Evolutionary conservation across 331 rosid species (phyloP), one percentile per base, ranked within the genome.

Genomic region (Saraca asoca): DNA sequence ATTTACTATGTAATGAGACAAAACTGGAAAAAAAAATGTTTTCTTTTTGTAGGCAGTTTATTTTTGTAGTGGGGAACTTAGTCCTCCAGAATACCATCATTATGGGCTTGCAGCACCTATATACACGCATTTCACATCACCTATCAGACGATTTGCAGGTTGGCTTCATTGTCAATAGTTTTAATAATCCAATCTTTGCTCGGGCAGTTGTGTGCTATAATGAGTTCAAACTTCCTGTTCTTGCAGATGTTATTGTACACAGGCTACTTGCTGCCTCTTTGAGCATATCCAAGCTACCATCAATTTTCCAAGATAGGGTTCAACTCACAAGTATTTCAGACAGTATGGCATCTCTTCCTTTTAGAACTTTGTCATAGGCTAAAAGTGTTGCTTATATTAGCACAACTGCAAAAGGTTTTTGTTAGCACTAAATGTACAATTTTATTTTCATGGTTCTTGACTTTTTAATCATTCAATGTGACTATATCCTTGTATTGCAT

Each of bases 71-170:
- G 99, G 96, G 72, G 99, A 94, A 71, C 96, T 94, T 57, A 90
- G 87, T 70, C 96, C 87, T 53, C 92, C 90, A 17, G 99, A 94
- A 82, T 94, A 88, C 82, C 92, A 78, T 69, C 99, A 94, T 78
- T 94, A 90, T 66, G 99, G 99, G 78, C 99, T 94, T 76, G 97
- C 99, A 64, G 78, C 99, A 6, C 82, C 88, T 69, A 52, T 94
- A 6, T 94, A 94, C 79, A 94, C 99, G 45, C 99, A 94, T 80
- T 94, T 94, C 82, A 94, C 99, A 42, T 94, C 99, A 51, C 99
- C 99, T 24, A 94, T 94, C 29, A 88, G 99, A 76, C 83, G 99
- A 88, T 94, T 88, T 65, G 92, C 99, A 49, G 99, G 98, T 83
- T 53, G 14, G 76, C 50, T 24, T 24, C 31, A 24, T 1, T 24